These are phyloP conservation scores for Prunus kanzakura DNA, from an alignment of 306 rosid genomes.

Conservation along the genomic window DNA sequence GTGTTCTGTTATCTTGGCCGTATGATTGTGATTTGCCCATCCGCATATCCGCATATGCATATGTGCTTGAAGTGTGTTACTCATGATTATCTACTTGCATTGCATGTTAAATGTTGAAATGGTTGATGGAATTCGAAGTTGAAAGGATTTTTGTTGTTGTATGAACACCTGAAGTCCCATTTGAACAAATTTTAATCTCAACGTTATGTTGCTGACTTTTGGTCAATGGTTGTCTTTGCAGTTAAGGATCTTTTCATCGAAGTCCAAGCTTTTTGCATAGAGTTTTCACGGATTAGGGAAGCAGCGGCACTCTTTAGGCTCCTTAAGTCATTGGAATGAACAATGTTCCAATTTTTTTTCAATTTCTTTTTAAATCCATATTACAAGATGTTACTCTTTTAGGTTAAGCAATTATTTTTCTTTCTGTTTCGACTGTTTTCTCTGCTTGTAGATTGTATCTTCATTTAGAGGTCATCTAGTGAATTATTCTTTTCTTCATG, in stretches of 20 bases:
- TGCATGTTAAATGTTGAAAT: neutral
- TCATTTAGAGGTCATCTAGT: constrained; percentile 8
- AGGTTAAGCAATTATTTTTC: neutral
- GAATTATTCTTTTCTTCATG: neutral
- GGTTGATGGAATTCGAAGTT: neutral
- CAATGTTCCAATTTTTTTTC: neutral
- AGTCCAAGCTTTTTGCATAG: constrained; percentile 94
- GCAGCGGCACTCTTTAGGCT: constrained; percentile 90
- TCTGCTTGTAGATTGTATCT: constrained; percentile 6
- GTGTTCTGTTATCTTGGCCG: neutral
- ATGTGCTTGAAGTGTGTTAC: neutral
- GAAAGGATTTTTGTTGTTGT: neutral
- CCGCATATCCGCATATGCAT: neutral
- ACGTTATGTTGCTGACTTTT: constrained; percentile 16
- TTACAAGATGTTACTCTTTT: neutral
- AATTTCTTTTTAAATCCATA: neutral
- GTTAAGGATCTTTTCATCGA: constrained; percentile 91
- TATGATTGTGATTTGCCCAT: neutral
- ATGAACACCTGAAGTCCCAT: neutral
- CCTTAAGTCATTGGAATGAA: constrained; percentile 80
- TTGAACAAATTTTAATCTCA: neutral
- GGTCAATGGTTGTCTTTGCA: constrained; percentile 35
- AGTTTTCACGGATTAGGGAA: constrained; percentile 89
- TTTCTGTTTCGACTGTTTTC: neutral
- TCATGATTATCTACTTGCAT: neutral